Conservation (phyloP, 2,329 filamentous ascomycete species). For the Pyrenochaeta sp. region DNA sequence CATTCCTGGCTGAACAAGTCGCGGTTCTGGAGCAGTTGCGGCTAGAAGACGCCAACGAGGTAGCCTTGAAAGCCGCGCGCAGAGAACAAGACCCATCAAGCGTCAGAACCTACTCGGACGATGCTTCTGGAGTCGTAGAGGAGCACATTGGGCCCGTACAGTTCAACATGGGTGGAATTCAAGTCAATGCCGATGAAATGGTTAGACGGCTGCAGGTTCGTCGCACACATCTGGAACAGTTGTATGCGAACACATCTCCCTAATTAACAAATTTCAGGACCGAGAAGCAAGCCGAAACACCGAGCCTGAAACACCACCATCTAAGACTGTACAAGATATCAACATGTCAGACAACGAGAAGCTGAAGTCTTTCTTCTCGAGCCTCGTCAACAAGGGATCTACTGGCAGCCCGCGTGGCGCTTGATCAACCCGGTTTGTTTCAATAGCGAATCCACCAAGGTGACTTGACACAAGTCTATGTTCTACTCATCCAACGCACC, state of each 20-base stretch:
- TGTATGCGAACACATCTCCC: not conserved
- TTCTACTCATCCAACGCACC: no score
- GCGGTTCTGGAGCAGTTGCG: slow-evolving; percentile 74
- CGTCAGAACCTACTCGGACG: slow-evolving; percentile 29
- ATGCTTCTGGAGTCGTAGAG: slow-evolving; percentile 49
- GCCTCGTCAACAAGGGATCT: slow-evolving; percentile 44
- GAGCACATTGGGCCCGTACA: slow-evolving; percentile 89
- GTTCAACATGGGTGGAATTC: slow-evolving; percentile 98
- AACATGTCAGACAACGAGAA: slow-evolving; percentile 50
- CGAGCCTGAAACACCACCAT: slow-evolving; percentile 35
- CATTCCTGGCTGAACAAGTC: slow-evolving; percentile 77
- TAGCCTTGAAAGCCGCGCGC: slow-evolving; percentile 49
- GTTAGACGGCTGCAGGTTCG: slow-evolving; percentile 81
- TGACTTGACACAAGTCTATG: no score
- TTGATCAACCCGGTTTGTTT: slow-evolving; percentile 3
- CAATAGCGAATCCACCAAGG: no score
- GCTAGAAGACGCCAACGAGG: slow-evolving; percentile 65
- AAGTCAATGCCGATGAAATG: slow-evolving; percentile 95
- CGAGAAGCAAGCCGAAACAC: slow-evolving; percentile 45
- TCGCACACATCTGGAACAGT: not conserved
- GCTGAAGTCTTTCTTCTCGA: slow-evolving; percentile 50
- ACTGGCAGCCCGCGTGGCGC: slow-evolving; percentile 35
- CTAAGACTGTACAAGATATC: slow-evolving; percentile 34
- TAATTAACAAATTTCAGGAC: slow-evolving; percentile 36
- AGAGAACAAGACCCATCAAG: slow-evolving; percentile 44